Evolutionary conservation across 1,139 yeast genomes (phyloP).

Genomic region (Arxiozyma telluris): DNA sequence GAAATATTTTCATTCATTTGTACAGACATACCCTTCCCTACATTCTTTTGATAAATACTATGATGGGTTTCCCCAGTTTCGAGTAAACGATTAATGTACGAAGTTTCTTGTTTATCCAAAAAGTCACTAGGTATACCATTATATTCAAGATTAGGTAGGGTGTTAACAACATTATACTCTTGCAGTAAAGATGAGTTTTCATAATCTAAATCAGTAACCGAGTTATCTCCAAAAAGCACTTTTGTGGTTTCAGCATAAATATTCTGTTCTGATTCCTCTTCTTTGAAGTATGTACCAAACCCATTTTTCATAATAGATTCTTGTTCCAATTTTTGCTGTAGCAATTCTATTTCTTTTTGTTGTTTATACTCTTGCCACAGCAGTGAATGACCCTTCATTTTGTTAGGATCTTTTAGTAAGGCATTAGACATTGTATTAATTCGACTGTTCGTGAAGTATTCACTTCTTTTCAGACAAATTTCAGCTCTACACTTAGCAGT

Average conservation of each 20-base stretch:
- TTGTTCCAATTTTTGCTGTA: constrained; percentile 23
- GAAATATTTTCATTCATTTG: constrained; percentile 57
- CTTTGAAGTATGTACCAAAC: constrained; percentile 25
- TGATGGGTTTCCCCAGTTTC: constrained; percentile 25
- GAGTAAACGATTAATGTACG: constrained; percentile 30
- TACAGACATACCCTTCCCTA: constrained; percentile 50
- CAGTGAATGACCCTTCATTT: constrained; percentile 39
- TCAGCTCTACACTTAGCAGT: constrained; percentile 76
- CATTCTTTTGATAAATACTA: constrained; percentile 32
- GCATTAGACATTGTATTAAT: constrained; percentile 65
- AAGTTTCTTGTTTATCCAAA: constrained; percentile 44
- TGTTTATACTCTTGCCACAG: constrained; percentile 24
- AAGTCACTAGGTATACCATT: constrained; percentile 44
- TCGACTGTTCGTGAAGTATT: constrained; percentile 47
- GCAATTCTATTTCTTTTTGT: constrained; percentile 25
- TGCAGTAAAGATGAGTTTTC: constrained; percentile 45
- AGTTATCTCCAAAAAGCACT: constrained; percentile 17
- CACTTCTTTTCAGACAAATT: constrained; percentile 60
- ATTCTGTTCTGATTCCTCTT: constrained; percentile 15
- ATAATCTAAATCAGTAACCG: constrained; percentile 23
- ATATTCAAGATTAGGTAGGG: constrained; percentile 60
- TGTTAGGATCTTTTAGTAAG: constrained; percentile 48
- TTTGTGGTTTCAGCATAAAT: constrained; percentile 2
- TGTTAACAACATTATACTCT: constrained; percentile 79
- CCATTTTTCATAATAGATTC: constrained; percentile 31